These are phyloP conservation scores for Metschnikowia lachancei DNA, from an alignment of 805 yeast species.

Conservation along the genomic window DNA sequence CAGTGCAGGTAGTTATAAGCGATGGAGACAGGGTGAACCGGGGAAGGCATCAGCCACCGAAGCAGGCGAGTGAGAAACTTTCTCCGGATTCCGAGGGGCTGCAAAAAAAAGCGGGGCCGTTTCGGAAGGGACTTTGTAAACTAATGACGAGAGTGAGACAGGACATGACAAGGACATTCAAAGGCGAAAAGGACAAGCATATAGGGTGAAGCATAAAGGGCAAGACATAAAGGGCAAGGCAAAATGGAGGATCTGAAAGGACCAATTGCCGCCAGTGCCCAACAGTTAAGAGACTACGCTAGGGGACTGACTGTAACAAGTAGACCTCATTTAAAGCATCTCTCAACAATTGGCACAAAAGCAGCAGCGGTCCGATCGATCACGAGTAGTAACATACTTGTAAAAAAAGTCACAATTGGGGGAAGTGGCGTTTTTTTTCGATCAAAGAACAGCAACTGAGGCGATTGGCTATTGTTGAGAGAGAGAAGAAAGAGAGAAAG, in stretches of 20 bases:
- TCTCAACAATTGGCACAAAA: constrained; percentile 19
- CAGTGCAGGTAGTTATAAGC: no score
- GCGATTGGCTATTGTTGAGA: constrained; percentile 31
- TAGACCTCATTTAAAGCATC: constrained; percentile 3
- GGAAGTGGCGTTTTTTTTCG: constrained; percentile 14
- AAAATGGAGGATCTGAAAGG: no score
- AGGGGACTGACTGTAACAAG: neutral
- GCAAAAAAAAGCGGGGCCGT: constrained; percentile 1
- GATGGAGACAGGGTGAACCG: no score
- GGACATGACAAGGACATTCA: no score
- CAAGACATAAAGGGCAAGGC: no score
- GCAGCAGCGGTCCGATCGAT: constrained; percentile 7
- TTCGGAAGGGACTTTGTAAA: no score
- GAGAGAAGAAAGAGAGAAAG: constrained; percentile 26
- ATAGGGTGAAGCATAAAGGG: no score
- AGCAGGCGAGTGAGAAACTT: no score
- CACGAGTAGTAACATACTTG: constrained; percentile 14
- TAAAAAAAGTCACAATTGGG: constrained; percentile 15
- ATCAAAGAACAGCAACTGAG: constrained; percentile 22
- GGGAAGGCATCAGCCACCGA: no score
- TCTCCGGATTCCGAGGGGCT: neutral
- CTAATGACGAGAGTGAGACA: no score
- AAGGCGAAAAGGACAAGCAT: no score
- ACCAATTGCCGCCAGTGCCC: no score
- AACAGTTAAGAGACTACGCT: neutral